These are phyloP conservation scores for Thelonectria blattea DNA, from an alignment of 2,329 filamentous ascomycete genomes.

Conservation along the genomic window DNA sequence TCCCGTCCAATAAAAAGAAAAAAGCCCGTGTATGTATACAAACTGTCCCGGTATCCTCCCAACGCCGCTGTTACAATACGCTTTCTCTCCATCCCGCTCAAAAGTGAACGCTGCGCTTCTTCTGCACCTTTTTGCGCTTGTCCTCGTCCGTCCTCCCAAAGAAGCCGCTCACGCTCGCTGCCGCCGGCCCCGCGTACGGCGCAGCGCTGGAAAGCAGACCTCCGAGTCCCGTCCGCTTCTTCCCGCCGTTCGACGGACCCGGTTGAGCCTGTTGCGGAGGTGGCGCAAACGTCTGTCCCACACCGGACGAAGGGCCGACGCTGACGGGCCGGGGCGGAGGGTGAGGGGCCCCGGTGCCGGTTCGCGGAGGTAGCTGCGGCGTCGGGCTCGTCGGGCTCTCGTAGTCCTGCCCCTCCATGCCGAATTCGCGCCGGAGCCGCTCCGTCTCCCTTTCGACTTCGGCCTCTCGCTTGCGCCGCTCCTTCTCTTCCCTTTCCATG, in stretches of 20 bases:
- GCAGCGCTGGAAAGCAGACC: constrained; percentile 38
- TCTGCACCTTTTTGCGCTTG: constrained; percentile 50
- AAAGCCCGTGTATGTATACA: background rate
- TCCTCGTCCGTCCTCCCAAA: constrained; percentile 47
- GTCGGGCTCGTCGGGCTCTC: constrained; percentile 29
- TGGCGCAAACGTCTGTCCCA: constrained; percentile 33
- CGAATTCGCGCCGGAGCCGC: constrained; percentile 72
- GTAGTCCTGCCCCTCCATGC: constrained; percentile 56
- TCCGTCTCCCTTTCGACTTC: constrained; percentile 83
- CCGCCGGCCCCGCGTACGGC: constrained; percentile 47
- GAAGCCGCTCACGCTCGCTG: constrained; percentile 54
- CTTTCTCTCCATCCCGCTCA: constrained; percentile 29
- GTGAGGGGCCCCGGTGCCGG: constrained; percentile 28
- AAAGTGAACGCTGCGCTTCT: constrained; percentile 57
- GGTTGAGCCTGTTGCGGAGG: constrained; percentile 31
- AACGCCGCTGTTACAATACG: constrained; percentile 20
- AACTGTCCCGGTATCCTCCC: background rate
- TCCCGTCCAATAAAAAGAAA: constrained; percentile 3
- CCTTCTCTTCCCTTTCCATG: constrained; percentile 70
- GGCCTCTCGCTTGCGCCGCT: constrained; percentile 59
- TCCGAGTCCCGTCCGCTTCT: constrained; percentile 39
- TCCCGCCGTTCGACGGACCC: constrained; percentile 25
- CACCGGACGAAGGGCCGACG: constrained; percentile 47
- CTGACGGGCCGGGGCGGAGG: constrained; percentile 55
- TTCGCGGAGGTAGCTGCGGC: constrained; percentile 45